phyloP scores from a whole-genome alignment of 2,329 filamentous ascomycete genomes.

The Amauroascus niger region DNA sequence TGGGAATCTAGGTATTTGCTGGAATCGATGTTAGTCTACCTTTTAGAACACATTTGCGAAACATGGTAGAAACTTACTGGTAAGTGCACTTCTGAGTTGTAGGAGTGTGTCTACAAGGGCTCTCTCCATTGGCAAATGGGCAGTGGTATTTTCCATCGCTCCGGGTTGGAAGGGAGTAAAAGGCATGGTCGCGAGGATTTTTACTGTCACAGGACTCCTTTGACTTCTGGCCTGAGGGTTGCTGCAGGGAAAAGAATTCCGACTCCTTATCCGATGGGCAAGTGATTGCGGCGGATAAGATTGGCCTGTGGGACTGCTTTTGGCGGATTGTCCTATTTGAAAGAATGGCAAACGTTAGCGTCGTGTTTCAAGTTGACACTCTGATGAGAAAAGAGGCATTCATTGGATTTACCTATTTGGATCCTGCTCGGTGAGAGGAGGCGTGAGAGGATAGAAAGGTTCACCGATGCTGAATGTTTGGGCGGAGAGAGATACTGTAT shows the following conservation, averaged over 20 bases:
- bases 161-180: slow-evolving; percentile 35
- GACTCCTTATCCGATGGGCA: slow-evolving; percentile 31
- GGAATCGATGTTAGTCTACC: slow-evolving; percentile 19
- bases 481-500: slow-evolving; percentile 26
- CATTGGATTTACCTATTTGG: slow-evolving; percentile 31
- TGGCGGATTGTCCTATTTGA: slow-evolving; percentile 33
- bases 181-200: slow-evolving; percentile 36
- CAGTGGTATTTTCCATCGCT: slow-evolving; percentile 83
- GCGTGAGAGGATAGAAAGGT: slow-evolving; percentile 32
- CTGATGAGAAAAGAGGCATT: neutral
- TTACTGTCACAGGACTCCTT: slow-evolving; percentile 33
- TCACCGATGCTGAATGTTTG: slow-evolving; percentile 33
- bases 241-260: slow-evolving; percentile 31
- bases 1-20: slow-evolving; percentile 98
- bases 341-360: neutral
- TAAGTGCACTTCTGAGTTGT: slow-evolving; percentile 99
- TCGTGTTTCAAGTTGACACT: neutral
- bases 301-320: slow-evolving; percentile 32
- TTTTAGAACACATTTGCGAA: too few relatives aligned
- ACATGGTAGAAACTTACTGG: slow-evolving; percentile 59
- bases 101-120: slow-evolving; percentile 76
- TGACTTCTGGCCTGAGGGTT: slow-evolving; percentile 25
- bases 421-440: slow-evolving; percentile 34
- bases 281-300: slow-evolving; percentile 27
- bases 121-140: slow-evolving; percentile 61